These are phyloP conservation scores for Cudoniella acicularis DNA, from an alignment of 495 filamentous ascomycete genomes.

Conservation along the genomic window DNA sequence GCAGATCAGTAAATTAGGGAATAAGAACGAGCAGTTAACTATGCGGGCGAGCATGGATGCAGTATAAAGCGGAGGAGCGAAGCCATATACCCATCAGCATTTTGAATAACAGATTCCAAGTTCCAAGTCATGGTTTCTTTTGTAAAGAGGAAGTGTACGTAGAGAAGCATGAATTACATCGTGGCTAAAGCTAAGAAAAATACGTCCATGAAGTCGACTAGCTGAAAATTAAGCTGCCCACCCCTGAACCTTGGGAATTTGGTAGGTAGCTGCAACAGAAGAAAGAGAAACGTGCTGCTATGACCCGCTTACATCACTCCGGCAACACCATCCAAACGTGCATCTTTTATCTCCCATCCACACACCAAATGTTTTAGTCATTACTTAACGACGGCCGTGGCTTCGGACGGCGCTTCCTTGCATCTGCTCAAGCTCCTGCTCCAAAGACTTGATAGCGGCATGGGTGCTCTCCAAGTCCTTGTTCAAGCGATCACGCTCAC, in stretches of 20 bases:
- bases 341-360: neutral
- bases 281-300: constrained; percentile 17
- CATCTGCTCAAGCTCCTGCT: constrained; percentile 87
- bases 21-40: constrained; percentile 95
- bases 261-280: neutral
- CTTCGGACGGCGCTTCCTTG: constrained; percentile 90
- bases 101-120: too few relatives aligned
- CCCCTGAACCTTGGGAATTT: constrained; percentile 1
- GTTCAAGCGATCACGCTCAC: constrained; percentile 96
- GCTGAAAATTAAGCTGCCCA: constrained; percentile 15
- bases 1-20: constrained; percentile 94
- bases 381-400: constrained; percentile 83
- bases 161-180: constrained; percentile 43
- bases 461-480: constrained; percentile 98
- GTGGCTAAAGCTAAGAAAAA: constrained; percentile 32
- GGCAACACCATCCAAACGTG: neutral
- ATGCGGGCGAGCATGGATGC: constrained; percentile 87
- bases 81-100: neutral
- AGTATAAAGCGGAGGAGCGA: constrained; percentile 46
- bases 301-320: constrained; percentile 19
- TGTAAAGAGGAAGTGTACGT: neutral
- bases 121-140: neutral
- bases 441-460: constrained; percentile 94
- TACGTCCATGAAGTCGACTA: constrained; percentile 10
- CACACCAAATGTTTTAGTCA: neutral